phyloP scores from a whole-genome alignment of 768 basidiomycete genomes.

The Gautieria morchelliformis region DNA sequence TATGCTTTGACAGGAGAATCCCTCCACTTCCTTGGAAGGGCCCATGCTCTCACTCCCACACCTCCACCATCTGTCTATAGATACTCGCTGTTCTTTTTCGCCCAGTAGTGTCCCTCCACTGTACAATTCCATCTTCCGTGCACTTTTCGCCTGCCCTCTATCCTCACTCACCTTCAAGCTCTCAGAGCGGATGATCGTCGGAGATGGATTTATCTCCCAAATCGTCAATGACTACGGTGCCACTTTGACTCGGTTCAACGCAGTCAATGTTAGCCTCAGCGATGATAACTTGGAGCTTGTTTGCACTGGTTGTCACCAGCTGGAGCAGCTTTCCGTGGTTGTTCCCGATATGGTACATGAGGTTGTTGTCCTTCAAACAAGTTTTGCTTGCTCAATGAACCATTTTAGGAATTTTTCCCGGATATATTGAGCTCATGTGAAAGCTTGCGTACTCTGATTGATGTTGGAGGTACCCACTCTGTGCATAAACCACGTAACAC shows the following conservation, averaged over 20 bases:
- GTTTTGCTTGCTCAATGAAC: slow-evolving; percentile 12
- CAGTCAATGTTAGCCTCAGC: slow-evolving; percentile 37
- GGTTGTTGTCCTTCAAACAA: background rate
- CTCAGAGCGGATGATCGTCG: slow-evolving; percentile 33
- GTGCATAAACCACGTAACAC: slow-evolving; percentile 30
- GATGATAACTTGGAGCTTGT: slow-evolving; percentile 31
- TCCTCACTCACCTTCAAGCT: slow-evolving; percentile 28
- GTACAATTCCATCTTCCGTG: slow-evolving; percentile 22
- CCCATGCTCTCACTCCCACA: slow-evolving; percentile 35
- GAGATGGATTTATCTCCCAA: slow-evolving; percentile 30
- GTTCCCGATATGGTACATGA: slow-evolving; percentile 28
- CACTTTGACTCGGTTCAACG: slow-evolving; percentile 34
- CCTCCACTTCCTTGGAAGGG: slow-evolving; percentile 32
- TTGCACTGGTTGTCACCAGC: slow-evolving; percentile 30
- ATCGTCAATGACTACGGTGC: slow-evolving; percentile 32
- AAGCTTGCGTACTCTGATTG: slow-evolving; percentile 35
- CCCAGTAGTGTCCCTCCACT: slow-evolving; percentile 18
- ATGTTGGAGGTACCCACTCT: slow-evolving; percentile 33
- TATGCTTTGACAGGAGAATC: slow-evolving; percentile 26
- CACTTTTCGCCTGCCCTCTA: slow-evolving; percentile 19
- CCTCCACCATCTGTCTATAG: slow-evolving; percentile 44
- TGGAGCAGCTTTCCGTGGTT: slow-evolving; percentile 42
- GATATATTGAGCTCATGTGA: slow-evolving; percentile 26
- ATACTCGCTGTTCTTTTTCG: slow-evolving; percentile 30
- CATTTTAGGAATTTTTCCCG: slow-evolving; percentile 23